Conservation (phyloP, 1,284 basidiomycete species). For the Peniophora sp. region DNA sequence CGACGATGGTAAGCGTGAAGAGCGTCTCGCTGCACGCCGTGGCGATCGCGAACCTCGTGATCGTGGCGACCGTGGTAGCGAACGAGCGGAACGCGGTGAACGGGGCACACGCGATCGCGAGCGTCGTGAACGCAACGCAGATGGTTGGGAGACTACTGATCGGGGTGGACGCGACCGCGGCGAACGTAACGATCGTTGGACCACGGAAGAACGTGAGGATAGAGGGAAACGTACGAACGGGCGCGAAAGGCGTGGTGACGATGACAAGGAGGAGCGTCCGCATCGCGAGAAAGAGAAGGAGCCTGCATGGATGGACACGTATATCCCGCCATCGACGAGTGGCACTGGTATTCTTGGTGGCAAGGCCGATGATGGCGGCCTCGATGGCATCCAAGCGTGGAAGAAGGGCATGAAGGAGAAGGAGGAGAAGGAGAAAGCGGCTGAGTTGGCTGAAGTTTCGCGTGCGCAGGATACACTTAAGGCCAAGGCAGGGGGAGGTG, state of each 20-base stretch:
- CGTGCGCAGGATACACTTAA: not conserved
- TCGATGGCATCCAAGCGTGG: slow-evolving; percentile 86
- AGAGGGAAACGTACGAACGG: slow-evolving; percentile 49
- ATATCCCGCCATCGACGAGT: slow-evolving; percentile 49
- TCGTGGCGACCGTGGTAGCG: slow-evolving; percentile 17
- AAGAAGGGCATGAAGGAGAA: slow-evolving; percentile 84
- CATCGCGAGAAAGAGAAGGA: slow-evolving; percentile 63
- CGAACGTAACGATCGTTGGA: slow-evolving; percentile 35
- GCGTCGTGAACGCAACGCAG: slow-evolving; percentile 20
- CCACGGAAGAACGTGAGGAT: slow-evolving; percentile 55
- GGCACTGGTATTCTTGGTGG: slow-evolving; percentile 57
- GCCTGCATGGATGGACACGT: slow-evolving; percentile 91
- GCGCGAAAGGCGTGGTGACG: slow-evolving; percentile 50
- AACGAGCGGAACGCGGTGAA: slow-evolving; percentile 8
- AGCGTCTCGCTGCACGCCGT: slow-evolving; percentile 55
- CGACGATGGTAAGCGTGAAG: slow-evolving; percentile 73
- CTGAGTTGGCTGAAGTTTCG: slow-evolving; percentile 9
- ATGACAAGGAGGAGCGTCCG: slow-evolving; percentile 48
- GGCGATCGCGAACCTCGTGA: slow-evolving; percentile 23
- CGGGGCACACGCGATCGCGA: slow-evolving; percentile 22
- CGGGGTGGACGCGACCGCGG: slow-evolving; percentile 33
- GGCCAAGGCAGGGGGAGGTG: slow-evolving; percentile 20
- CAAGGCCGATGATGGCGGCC: slow-evolving; percentile 50
- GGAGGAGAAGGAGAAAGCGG: slow-evolving; percentile 47
- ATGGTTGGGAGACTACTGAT: slow-evolving; percentile 18